phyloP scores from a whole-genome alignment of 768 basidiomycete genomes.

The Peribolospora kevripleyi region DNA sequence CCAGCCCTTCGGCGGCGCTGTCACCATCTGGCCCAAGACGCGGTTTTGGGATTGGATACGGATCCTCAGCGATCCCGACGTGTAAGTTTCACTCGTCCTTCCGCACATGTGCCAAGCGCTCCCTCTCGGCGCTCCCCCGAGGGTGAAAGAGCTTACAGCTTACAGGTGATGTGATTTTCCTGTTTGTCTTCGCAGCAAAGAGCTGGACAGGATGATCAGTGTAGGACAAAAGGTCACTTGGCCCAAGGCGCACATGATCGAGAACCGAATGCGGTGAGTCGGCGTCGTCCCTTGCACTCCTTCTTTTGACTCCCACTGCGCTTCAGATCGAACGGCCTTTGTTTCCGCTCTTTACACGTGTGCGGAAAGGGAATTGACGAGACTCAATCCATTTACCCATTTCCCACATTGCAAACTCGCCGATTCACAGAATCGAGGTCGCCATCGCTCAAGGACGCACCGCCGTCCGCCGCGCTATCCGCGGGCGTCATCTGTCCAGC shows the following conservation, averaged over 20 bases:
- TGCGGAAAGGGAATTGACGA: too few relatives aligned
- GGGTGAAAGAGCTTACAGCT: too few relatives aligned
- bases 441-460: too few relatives aligned
- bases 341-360: too few relatives aligned
- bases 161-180: too few relatives aligned
- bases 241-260: slow-evolving; percentile 94
- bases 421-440: too few relatives aligned
- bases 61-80: slow-evolving; percentile 22
- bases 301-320: not conserved
- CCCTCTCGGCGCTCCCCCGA: slow-evolving; percentile 54
- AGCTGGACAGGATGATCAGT: slow-evolving; percentile 62
- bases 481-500: too few relatives aligned
- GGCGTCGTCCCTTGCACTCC: slow-evolving; percentile 6
- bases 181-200: slow-evolving; percentile 15
- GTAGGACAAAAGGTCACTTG: slow-evolving; percentile 82
- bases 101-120: slow-evolving; percentile 32
- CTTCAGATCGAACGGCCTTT: too few relatives aligned
- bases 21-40: slow-evolving; percentile 18
- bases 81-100: not conserved
- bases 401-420: too few relatives aligned
- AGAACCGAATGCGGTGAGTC: slow-evolving; percentile 42
- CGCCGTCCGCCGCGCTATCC: too few relatives aligned
- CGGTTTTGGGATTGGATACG: slow-evolving; percentile 55
- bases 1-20: slow-evolving; percentile 37
- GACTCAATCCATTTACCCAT: too few relatives aligned